Base-by-base conservation (phyloP, 2,329 filamentous ascomycete genomes). In the Geoglossum cookeanum region DNA sequence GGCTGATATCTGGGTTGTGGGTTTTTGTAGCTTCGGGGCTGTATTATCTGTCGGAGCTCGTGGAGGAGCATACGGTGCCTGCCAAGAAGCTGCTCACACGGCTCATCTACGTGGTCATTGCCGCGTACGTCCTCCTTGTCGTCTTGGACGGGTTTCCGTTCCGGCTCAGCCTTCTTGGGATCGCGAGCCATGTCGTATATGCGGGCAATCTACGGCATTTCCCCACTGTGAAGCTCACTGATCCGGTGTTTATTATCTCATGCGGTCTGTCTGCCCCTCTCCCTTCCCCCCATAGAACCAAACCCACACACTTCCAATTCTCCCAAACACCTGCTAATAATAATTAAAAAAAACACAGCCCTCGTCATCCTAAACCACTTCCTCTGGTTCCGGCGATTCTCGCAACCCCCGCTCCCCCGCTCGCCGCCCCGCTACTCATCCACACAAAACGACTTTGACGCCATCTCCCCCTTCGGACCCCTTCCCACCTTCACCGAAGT, bases 31-130 rank as follows among this genome's bases (percentile, higher is more conserved):
- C 92, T 44, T 96, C 89, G n/a, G 92, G 92, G 42, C 81, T 98
- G 30, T 98, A 98, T 74, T 98, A 98, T 70, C 84, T 98, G 57
- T 96, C 91, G 29, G 92, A 98, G 70, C 82, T 97, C 13, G 92
- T 98, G 60, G 92, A 98, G 72, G 92, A 98, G 70, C 91, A 98
- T 68, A 96, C 91, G 3, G 91, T 97, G 9, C 72, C 94, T 61
- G 86, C 90, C 11, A 94, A 94, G 68, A 87, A 84, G 58, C 74
- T 96, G n/a, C 76, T 98, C 56, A 85, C 79, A 37, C 83, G 81
- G 47, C 75, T 97, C 58, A 96, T 97, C 65, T 95, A 95, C 72
- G 74, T 72, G 60, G 81, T 95, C 62, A 84, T 96, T 60, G 78
- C 65, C 33, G 68, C 89, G 5, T 91, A 96, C 68, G 60, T 81